Evolutionary conservation across 2,329 filamentous ascomycete genomes (phyloP).

Genomic region (Colletotrichum sp.): DNA sequence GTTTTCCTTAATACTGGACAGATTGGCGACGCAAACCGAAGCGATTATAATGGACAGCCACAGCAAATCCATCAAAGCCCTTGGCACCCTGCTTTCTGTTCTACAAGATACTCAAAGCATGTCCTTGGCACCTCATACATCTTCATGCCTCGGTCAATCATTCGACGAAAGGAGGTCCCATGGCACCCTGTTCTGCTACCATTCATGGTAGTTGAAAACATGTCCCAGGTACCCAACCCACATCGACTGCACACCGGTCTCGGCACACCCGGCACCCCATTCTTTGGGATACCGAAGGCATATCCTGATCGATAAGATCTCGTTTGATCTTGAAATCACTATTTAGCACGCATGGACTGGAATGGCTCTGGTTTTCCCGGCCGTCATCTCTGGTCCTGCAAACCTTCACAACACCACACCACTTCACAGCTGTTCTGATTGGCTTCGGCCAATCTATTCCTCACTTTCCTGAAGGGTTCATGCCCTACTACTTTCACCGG

Average conservation of each 20-base stretch:
- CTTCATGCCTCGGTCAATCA: not conserved
- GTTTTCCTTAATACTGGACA: not conserved
- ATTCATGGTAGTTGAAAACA: not conserved
- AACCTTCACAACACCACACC: not conserved
- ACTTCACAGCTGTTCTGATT: not conserved
- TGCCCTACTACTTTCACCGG: not conserved
- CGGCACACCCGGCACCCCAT: not conserved
- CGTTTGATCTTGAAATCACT: not conserved
- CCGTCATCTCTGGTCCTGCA: accelerated
- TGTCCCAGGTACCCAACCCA: not conserved
- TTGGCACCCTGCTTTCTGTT: not conserved
- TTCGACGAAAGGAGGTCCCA: not conserved
- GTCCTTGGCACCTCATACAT: not conserved
- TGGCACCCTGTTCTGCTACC: not conserved
- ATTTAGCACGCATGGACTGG: not conserved
- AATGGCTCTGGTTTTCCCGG: accelerated
- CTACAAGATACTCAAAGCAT: not conserved
- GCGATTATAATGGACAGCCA: not conserved
- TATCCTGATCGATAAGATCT: not conserved
- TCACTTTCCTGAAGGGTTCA: not conserved
- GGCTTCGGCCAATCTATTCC: not conserved
- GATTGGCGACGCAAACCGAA: not conserved
- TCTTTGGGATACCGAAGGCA: not conserved
- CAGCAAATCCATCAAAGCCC: not conserved
- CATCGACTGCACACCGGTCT: not conserved